Evolutionary conservation across 257 asterid species (phyloP).

Genomic region (Linderniella brevidens): DNA sequence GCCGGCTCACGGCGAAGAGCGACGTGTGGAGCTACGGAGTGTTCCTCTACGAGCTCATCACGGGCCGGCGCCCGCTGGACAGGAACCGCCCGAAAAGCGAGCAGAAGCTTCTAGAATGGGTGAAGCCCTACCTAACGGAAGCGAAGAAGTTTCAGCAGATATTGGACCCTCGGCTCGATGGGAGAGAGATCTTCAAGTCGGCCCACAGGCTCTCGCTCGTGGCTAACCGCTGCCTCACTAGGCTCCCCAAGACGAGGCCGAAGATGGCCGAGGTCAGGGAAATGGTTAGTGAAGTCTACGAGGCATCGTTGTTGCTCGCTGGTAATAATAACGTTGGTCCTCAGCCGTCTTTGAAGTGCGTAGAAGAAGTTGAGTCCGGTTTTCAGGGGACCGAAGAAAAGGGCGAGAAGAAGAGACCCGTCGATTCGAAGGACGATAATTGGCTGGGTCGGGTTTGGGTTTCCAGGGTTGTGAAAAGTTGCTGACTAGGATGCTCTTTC

Average conservation of each 20-base stretch:
- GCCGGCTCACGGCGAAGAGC: conserved; percentile 75
- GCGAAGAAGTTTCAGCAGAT: conserved; percentile 58
- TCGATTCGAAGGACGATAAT: conserved; percentile 33
- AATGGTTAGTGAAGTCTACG: conserved; percentile 55
- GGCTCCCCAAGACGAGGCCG: conserved; percentile 67
- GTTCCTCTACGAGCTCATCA: conserved; percentile 81
- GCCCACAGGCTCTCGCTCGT: conserved; percentile 76
- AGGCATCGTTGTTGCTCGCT: conserved; percentile 15
- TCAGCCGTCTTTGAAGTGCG: conserved; percentile 26
- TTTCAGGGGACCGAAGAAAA: conserved; percentile 17
- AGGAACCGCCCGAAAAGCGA: conserved; percentile 66
- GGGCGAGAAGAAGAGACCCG: conserved; percentile 39
- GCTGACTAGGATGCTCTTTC: no score
- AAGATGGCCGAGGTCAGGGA: conserved; percentile 76
- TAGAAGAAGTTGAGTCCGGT: conserved; percentile 10
- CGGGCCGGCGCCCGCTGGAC: conserved; percentile 78
- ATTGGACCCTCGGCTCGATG: conserved; percentile 71
- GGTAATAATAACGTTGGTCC: conserved; percentile 23
- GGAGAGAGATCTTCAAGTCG: conserved; percentile 31
- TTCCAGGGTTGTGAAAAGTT: conserved; percentile 32
- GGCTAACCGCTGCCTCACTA: conserved; percentile 80
- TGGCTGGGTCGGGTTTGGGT: conserved; percentile 46
- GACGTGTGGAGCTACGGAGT: conserved; percentile 94
- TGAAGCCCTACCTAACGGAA: conserved; percentile 61
- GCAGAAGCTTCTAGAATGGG: conserved; percentile 80